A percentile compares a stretch with the other conserved stretches of the same genome.
phyloP scores from a whole-genome alignment of 2,329 filamentous ascomycete species.

The Leptographium flavum region DNA sequence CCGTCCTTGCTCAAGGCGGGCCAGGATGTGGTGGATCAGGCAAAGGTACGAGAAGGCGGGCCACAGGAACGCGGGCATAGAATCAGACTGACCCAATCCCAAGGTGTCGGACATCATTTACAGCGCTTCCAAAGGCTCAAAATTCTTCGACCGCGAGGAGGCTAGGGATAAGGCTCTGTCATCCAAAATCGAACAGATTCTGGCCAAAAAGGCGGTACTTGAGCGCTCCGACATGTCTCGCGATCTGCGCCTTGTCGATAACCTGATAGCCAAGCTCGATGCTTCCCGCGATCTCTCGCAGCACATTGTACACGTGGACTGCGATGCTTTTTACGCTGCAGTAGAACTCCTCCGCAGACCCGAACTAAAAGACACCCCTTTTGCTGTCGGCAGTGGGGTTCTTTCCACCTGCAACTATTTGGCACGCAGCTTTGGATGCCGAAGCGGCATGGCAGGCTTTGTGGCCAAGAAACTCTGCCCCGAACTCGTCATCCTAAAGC shows the following conservation, averaged over 20 bases:
- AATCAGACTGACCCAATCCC: not conserved
- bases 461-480: conserved; percentile 92
- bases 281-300: conserved; percentile 67
- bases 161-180: conserved; percentile 69
- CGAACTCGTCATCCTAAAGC: conserved; percentile 62
- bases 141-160: conserved; percentile 90
- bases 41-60: conserved; percentile 38
- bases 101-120: conserved; percentile 93
- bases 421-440: conserved; percentile 77
- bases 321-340: conserved; percentile 93
- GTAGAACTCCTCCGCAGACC: conserved; percentile 78
- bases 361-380: conserved; percentile 73
- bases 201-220: conserved; percentile 59
- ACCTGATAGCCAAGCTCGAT: conserved; percentile 69
- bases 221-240: conserved; percentile 60
- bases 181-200: conserved; percentile 67
- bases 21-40: conserved; percentile 85
- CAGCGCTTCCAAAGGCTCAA: conserved; percentile 89
- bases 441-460: conserved; percentile 92
- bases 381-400: conserved; percentile 67
- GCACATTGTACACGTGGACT: conserved; percentile 81
- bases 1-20: conserved; percentile 89
- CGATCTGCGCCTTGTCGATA: conserved; percentile 65
- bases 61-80: not conserved
- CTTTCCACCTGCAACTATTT: conserved; percentile 69